A percentile compares a stretch with the other conserved stretches of the same genome.
These are phyloP conservation scores for Brassica juncea DNA, from an alignment of 345 rosid genomes.

Conservation along the genomic window DNA sequence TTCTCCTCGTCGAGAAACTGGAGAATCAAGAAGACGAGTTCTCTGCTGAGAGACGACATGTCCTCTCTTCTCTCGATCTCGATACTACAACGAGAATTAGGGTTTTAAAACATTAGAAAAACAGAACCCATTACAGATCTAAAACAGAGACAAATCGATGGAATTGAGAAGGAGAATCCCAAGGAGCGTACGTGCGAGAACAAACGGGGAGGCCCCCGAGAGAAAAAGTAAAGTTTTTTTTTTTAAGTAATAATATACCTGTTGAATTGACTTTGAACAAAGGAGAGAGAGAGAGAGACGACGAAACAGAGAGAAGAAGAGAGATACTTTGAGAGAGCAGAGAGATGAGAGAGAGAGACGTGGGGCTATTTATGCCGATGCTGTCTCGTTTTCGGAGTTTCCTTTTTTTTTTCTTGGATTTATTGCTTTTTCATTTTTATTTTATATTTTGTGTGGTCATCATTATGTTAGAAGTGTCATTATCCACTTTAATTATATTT, in stretches of 20 bases:
- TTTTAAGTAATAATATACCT: constrained; percentile 18
- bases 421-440: neutral
- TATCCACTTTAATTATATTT: neutral
- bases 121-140: constrained; percentile 28
- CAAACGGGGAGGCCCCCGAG: constrained; percentile 11
- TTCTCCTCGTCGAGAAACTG: constrained; percentile 47
- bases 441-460: constrained; percentile 25
- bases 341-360: constrained; percentile 23
- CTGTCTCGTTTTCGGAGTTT: constrained; percentile 40
- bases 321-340: constrained; percentile 12
- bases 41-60: constrained; percentile 46
- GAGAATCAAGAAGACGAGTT: constrained; percentile 42
- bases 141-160: constrained; percentile 15
- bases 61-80: constrained; percentile 21
- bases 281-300: constrained; percentile 23
- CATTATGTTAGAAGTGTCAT: neutral
- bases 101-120: constrained; percentile 19
- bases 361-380: constrained; percentile 35
- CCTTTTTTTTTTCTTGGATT: constrained; percentile 14
- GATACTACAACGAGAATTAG: constrained; percentile 24
- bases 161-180: constrained; percentile 20
- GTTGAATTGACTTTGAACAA: constrained; percentile 41
- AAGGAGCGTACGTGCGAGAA: constrained; percentile 26
- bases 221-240: neutral
- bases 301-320: constrained; percentile 4